Base-by-base conservation (phyloP, 1,284 basidiomycete genomes). In the Peniophora sp. region DNA sequence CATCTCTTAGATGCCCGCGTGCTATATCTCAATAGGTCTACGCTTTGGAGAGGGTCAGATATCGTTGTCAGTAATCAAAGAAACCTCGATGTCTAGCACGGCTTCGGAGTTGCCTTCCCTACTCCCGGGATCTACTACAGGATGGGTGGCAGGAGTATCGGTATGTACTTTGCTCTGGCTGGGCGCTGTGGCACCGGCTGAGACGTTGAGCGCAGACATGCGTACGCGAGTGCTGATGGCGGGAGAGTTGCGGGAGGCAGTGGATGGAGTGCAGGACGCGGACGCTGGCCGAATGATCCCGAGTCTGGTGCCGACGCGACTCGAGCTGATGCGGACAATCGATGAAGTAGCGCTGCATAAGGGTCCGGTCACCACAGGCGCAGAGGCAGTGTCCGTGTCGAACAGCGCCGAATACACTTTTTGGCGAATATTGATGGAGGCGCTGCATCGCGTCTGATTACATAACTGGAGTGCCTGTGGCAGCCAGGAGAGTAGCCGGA, bases 351-450 rank as follows among this genome's bases (percentile, higher is more conserved):
- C 88, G 2, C 85, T 89, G 60, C 77, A 81, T 45, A 90, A 86
- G 61, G 90, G 93, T 55, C 78, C 81, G 14, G 37, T 17, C 8
- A n/a, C n/a, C 37, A 8, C 8, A 5, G 27, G 27, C 27, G 27
- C 27, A 6, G 27, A 32, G 6, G 6, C 27, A 32, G 12, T 32
- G 6, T 32, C 27, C 12, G 12, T 12, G 27, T 12, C 27, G 27
- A 32, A 32, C 27, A 41, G 18, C 18, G n/a, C 79, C 15, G 96
- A 98, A 66, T 94, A 88, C 69, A 81, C 85, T 57, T 90, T 95
- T 63, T 86, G 95, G 46, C 84, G 89, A 57, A 81, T 87, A 36
- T 76, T 96, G 12, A 75, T 97, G 54, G 90, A 96, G 61, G 90
- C 94, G 49, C 70, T 98, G 22, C 89, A 96, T 65, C 88, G 94